Conservation (phyloP, 148 eudicot species). For the Simmondsia chinensis region DNA sequence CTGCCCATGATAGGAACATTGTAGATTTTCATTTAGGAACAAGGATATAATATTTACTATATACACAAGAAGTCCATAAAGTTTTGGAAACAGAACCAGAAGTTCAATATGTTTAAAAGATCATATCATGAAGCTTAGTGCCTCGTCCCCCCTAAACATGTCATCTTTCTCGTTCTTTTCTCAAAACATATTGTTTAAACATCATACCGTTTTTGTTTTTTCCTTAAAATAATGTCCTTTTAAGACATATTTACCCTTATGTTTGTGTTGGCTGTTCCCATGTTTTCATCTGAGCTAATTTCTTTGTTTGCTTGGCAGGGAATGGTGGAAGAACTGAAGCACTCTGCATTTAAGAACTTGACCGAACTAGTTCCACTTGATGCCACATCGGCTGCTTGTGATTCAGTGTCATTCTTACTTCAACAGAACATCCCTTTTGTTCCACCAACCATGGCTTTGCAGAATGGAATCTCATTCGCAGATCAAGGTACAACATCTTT, state of each 20-base stretch:
- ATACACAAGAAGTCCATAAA: too few relatives aligned
- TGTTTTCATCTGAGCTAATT: conserved; percentile 4
- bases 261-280: too few relatives aligned
- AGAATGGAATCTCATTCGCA: conserved; percentile 8
- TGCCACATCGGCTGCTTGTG: conserved; percentile 8
- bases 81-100: too few relatives aligned
- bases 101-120: too few relatives aligned
- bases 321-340: conserved; percentile 45
- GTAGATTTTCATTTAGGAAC: not conserved
- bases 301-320: conserved; percentile 25
- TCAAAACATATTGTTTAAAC: too few relatives aligned
- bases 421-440: conserved; percentile 5
- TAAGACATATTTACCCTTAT: too few relatives aligned
- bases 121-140: too few relatives aligned
- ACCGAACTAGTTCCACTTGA: conserved; percentile 18
- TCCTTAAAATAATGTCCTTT: too few relatives aligned
- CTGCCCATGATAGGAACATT: not conserved
- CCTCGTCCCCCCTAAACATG: too few relatives aligned
- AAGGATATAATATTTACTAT: not conserved
- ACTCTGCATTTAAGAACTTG: conserved; percentile 29
- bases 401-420: conserved; percentile 3
- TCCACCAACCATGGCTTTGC: conserved; percentile 7
- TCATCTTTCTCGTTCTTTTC: too few relatives aligned
- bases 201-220: too few relatives aligned
- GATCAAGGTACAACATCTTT: conserved; percentile 20